Percentiles rank a stretch among this genome's conserved stretches.
These are phyloP conservation scores for Cryptococcus floricola DNA, from an alignment of 1,284 basidiomycete species.

Conservation along the genomic window DNA sequence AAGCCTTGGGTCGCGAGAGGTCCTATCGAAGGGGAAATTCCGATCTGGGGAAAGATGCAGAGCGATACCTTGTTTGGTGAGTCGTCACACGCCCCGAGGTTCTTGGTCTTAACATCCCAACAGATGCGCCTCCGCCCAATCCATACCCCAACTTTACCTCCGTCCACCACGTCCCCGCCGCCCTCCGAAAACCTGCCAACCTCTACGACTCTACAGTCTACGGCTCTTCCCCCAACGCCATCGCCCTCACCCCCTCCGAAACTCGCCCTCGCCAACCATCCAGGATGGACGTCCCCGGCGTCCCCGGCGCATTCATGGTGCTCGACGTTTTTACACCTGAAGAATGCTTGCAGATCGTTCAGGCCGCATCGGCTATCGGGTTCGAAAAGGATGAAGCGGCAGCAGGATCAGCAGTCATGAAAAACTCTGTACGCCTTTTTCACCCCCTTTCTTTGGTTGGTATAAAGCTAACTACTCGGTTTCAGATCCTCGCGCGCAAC, in stretches of 20 bases:
- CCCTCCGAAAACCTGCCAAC: constrained; percentile 53
- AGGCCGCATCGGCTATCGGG: constrained; percentile 53
- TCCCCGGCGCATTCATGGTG: constrained; percentile 54
- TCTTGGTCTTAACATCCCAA: not conserved
- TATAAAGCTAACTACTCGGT: not conserved
- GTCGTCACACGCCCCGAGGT: not conserved
- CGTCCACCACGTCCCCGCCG: constrained; percentile 47
- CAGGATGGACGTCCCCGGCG: constrained; percentile 46
- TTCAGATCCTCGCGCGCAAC: constrained; percentile 53
- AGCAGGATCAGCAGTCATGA: constrained; percentile 51
- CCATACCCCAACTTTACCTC: constrained; percentile 33
- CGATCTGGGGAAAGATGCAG: constrained; percentile 41
- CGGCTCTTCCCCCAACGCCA: constrained; percentile 49
- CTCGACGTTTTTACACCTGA: constrained; percentile 53
- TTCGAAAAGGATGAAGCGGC: constrained; percentile 56
- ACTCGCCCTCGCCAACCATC: constrained; percentile 17
- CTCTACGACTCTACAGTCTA: constrained; percentile 55
- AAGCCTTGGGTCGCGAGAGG: constrained; percentile 35
- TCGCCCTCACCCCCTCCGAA: constrained; percentile 47
- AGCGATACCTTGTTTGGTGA: constrained; percentile 31
- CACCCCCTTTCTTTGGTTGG: not conserved
- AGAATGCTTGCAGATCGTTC: constrained; percentile 54
- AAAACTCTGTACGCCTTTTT: constrained; percentile 48
- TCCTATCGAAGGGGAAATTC: constrained; percentile 30
- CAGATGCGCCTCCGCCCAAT: constrained; percentile 12